phyloP scores from a whole-genome alignment of 192 early-diverging fungal species.

The Linnemannia hyalina region DNA sequence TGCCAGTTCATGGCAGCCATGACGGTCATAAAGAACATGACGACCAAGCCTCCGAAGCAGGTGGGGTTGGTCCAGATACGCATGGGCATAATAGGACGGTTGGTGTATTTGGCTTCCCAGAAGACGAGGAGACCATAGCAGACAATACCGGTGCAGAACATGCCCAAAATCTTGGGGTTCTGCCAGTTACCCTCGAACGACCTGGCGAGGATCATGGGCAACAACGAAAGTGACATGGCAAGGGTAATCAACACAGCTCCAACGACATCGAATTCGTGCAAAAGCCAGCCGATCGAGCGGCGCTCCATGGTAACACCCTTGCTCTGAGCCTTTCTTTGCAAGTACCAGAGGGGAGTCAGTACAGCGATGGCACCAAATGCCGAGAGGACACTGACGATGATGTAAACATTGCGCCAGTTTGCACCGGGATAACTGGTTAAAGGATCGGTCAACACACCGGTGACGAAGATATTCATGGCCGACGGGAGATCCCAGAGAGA shows the following conservation, averaged over 20 bases:
- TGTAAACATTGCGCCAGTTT: constrained; percentile 46
- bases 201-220: constrained; percentile 47
- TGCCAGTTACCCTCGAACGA: constrained; percentile 43
- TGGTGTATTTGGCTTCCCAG: constrained; percentile 41
- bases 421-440: constrained; percentile 7
- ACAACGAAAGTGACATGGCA: constrained; percentile 30
- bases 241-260: constrained; percentile 45
- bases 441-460: constrained; percentile 21
- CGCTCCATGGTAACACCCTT: background rate
- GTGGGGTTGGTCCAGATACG: constrained; percentile 48
- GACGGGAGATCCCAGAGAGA: constrained; percentile 47
- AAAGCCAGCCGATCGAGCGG: constrained; percentile 34
- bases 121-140: constrained; percentile 18
- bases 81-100: constrained; percentile 54
- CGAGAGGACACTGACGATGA: constrained; percentile 27
- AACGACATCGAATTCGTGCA: constrained; percentile 50
- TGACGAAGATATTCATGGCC: constrained; percentile 30
- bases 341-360: constrained; percentile 43
- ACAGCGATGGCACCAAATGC: constrained; percentile 31
- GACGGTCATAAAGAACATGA: constrained; percentile 49
- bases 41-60: constrained; percentile 45
- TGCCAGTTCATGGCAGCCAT: constrained; percentile 53
- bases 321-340: constrained; percentile 18
- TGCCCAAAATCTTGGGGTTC: constrained; percentile 33
- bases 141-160: constrained; percentile 37